These are phyloP conservation scores for Rhododendron williamsianum DNA, from an alignment of 148 eudicot genomes.

Conservation along the genomic window DNA sequence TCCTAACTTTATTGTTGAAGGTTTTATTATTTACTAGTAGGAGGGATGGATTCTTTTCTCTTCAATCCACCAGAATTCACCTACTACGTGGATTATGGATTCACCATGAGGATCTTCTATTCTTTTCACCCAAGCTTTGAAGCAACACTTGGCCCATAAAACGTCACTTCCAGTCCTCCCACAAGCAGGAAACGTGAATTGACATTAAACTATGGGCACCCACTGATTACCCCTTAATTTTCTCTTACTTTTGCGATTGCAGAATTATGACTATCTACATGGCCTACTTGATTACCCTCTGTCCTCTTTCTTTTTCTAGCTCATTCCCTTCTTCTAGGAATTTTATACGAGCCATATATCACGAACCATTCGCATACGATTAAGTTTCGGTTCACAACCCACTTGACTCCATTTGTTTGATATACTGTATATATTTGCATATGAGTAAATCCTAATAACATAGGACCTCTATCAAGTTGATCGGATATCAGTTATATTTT, in stretches of 20 bases:
- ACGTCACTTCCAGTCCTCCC: background rate
- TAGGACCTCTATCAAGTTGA: too few species aligned
- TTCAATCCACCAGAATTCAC: background rate
- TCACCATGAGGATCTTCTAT: background rate
- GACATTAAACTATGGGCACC: background rate
- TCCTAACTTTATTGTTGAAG: background rate
- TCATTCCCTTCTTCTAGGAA: background rate
- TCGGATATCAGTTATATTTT: too few species aligned
- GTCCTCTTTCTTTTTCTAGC: background rate
- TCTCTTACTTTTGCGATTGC: background rate
- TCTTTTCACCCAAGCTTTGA: background rate
- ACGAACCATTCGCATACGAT: too few species aligned
- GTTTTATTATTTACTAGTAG: background rate
- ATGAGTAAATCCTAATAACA: too few species aligned
- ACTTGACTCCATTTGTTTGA: too few species aligned
- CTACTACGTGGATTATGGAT: background rate
- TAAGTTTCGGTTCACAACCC: too few species aligned
- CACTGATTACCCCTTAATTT: background rate
- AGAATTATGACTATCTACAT: background rate
- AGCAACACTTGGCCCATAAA: background rate
- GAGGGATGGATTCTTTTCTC: background rate
- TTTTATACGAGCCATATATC: too few species aligned
- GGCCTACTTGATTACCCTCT: background rate
- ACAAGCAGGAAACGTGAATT: background rate
- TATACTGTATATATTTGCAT: too few species aligned